Evolutionary conservation across 139 green algal species (phyloP), one percentile per base, ranked within the genome.

Genomic region (Coccomyxa sp.): DNA sequence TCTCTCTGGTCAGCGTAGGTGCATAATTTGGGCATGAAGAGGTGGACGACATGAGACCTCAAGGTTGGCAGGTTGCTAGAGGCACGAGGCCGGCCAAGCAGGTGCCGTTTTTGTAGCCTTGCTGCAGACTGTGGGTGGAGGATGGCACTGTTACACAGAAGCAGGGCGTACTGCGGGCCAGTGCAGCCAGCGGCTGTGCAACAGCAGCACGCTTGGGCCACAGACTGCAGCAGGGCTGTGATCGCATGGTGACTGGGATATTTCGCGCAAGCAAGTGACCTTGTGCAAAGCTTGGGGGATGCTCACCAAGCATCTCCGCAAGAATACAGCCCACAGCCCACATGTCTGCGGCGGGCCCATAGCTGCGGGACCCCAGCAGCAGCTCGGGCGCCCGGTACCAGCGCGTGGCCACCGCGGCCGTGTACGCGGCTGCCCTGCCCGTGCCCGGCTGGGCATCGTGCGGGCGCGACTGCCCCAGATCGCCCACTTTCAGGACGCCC

Each of bases 321-420:
- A 94, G 77, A 38, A 94, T 89, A 86, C 90, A 94, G 16, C 89
- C 89, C 34, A 86, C 82, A 39, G 86, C 90, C 92, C 92, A 96
- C 69, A 94, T 73, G 79, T 95, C 92, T 16, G 95, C 86, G 0
- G 89, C 90, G 39, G 82, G 80, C 6, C 88, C 92, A 82, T 96
- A 94, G 86, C 92, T 87, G 69, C 77, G 75, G 8, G 88, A 84
- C 4, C 89, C 91, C 73, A 94, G 86, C 78, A 95, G 88, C 74
- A 95, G 87, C 89, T 95, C 91, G 34, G 91, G 90, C 0, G 90
- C 89, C 6, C 88, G 78, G 82, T 93, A 96, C 82, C 82, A 86
- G 34, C 82, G 76, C 14, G 83, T 87, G 76, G 79, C 72, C 35
- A 85, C 82, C 1, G 75, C 70, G 7, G 75, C 79, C 0, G 80